Percentiles rank a stretch among this genome's conserved stretches.
These are phyloP conservation scores for Poa annua DNA, from an alignment of 176 grass and related monocot genomes.

Conservation along the genomic window DNA sequence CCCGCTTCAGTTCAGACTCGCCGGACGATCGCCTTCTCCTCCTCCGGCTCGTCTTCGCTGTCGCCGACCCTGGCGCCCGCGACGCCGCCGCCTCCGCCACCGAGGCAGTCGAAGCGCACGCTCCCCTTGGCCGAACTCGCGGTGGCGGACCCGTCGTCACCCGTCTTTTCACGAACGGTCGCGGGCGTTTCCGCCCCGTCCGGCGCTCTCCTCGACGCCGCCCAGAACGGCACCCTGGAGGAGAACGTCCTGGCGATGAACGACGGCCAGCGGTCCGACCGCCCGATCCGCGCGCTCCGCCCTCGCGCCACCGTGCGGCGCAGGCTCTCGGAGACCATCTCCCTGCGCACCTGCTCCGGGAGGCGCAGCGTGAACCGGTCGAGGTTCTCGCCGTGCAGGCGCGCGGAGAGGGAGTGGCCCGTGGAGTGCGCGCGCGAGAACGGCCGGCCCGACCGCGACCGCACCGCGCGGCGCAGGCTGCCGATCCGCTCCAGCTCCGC, in stretches of 20 bases:
- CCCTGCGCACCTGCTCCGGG: constrained; percentile 66
- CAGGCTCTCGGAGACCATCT: constrained; percentile 62
- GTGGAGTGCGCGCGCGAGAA: constrained; percentile 82
- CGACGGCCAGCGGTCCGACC: constrained; percentile 72
- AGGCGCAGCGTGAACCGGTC: constrained; percentile 85
- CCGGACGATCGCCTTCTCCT: constrained; percentile 56
- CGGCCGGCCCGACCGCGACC: constrained; percentile 53
- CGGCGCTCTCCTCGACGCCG: constrained; percentile 42
- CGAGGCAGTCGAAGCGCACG: constrained; percentile 66
- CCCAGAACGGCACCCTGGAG: constrained; percentile 62
- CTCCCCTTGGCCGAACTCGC: constrained; percentile 32
- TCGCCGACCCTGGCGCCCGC: constrained; percentile 46
- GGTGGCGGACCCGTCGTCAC: background rate
- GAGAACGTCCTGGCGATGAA: constrained; percentile 79
- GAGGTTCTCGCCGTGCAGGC: constrained; percentile 43
- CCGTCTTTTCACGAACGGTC: constrained; percentile 35
- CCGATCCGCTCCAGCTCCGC: constrained; percentile 77
- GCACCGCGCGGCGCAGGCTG: constrained; percentile 68
- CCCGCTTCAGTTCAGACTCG: constrained; percentile 28
- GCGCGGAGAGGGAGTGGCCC: constrained; percentile 60
- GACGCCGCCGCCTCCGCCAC: constrained; percentile 28
- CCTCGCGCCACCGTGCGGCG: constrained; percentile 27
- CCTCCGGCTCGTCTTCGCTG: constrained; percentile 45
- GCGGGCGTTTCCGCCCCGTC: background rate
- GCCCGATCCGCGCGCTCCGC: constrained; percentile 55